Percentiles rank a stretch among this genome's conserved stretches.
Conservation (phyloP, 805 yeast genomes). For the Saccharomyces paradoxus region DNA sequence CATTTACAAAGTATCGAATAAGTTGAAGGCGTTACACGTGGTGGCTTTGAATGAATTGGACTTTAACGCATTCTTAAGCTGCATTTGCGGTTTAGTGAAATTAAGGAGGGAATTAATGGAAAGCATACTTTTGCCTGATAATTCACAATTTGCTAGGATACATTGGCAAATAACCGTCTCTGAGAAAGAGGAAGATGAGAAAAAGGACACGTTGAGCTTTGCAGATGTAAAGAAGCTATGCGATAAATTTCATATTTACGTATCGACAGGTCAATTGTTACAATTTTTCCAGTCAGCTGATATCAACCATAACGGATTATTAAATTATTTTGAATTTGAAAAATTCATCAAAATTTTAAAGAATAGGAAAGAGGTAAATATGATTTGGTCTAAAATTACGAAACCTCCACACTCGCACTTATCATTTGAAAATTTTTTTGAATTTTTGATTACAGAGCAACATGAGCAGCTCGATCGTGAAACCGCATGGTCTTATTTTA, state of each 20-base stretch:
- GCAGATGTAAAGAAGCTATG: conserved; percentile 62
- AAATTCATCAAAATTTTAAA: conserved; percentile 62
- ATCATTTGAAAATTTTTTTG: conserved; percentile 28
- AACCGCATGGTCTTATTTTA: conserved; percentile 31
- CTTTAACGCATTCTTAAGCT: conserved; percentile 46
- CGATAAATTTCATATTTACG: conserved; percentile 60
- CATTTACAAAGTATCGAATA: conserved; percentile 56
- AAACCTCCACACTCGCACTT: conserved; percentile 10
- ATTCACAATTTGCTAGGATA: conserved; percentile 51
- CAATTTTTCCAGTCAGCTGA: conserved; percentile 50
- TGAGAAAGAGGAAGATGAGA: conserved; percentile 27
- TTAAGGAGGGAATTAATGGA: conserved; percentile 56
- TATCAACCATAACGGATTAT: conserved; percentile 37
- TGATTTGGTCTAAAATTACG: conserved; percentile 39
- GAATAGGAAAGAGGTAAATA: conserved; percentile 50
- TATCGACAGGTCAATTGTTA: conserved; percentile 45
- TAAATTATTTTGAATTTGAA: conserved; percentile 70
- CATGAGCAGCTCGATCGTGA: conserved; percentile 33
- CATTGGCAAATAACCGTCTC: conserved; percentile 53
- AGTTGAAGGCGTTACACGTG: conserved; percentile 71
- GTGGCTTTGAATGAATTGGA: conserved; percentile 51
- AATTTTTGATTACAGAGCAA: conserved; percentile 44
- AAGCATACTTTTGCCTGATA: conserved; percentile 50
- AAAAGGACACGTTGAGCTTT: conserved; percentile 42
- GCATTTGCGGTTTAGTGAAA: conserved; percentile 46